Evolutionary conservation across 2,329 filamentous ascomycete genomes (phyloP), one percentile per base, ranked within the genome.

Genomic region (Ophidiomyces ophidiicola): DNA sequence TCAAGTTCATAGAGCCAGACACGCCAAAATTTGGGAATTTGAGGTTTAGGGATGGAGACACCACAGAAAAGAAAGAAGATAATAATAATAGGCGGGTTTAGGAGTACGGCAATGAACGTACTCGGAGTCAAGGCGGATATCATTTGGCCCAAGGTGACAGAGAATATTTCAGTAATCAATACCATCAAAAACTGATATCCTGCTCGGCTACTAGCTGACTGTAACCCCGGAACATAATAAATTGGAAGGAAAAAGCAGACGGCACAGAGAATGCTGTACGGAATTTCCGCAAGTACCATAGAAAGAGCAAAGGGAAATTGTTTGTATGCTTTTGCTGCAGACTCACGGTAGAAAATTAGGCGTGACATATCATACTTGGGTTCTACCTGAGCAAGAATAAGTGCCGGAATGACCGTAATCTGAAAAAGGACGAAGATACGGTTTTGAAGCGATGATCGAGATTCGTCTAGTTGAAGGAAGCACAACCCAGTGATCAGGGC

Each of bases 381-480:
- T 59, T 93, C 81, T 39, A 92, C 80, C 53, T 92, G 84, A 1
- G 78, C 76, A 41, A 93, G 75, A 57, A 93, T 84, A 20, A 92
- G 68, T 1, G 82, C 82, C 0, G 85, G 84, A 18, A 94, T 69
- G 15, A 93, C 82, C 0, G 83, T 64, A 36, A 86, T 76, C 57
- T 92, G 84, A 72, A 94, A 94, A 58, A 90, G 82, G 59, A 88
- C 76, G 60, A 94, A 94, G 46, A 94, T 73, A 44, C 80, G 78
- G 66, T 90, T 82, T 59, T 94, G 86, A 3, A 94, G 70, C 1
- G 80, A 82, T 1, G 78, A 65, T 6, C 80, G 74, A 2, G 80
- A 85, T 52, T 86, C 63, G 53, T 88, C 78, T 6, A 93, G 73
- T 44, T 84, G 73, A 33, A 92, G 67, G 58, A 81, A 94, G 23